Base-by-base conservation (phyloP, 2,329 filamentous ascomycete genomes). In the Metarhizium sp. region DNA sequence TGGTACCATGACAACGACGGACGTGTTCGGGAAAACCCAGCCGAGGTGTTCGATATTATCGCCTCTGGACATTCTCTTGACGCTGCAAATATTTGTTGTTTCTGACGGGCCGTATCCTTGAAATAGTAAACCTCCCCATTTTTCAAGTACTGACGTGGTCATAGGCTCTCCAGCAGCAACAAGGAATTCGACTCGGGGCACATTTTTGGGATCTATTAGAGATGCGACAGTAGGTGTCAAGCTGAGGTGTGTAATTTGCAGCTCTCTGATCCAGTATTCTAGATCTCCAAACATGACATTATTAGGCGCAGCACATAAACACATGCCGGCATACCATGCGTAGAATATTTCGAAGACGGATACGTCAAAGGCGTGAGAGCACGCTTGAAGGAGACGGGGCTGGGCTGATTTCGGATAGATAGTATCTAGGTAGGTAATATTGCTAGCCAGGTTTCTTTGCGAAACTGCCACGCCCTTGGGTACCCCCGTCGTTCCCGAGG, bases 301-400 rank as follows among this genome's bases (percentile, higher is more conserved):
- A 61, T 92, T 91, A 0, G 76, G 80, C 0, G 84, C 86, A 2
- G 87, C 82, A 64, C 88, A 95, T 13, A 96, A 75, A 58, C 86
- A 87, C 75, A 92, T 89, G 4, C 90, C 90, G 38, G 78, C 78
- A 50, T 81, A 80, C 87, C 90, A 95, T 0, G 90, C 77, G 62
- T 90, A 95, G 67, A 95, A 92, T 14, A 95, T 92, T 64, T 95
- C 91, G 65, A 95, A 95, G 0, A 95, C 87, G 0, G 90, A 95
- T 2, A 95, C 85, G 64, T 95, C 89, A 64, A 95, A 95, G 0
- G 86, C 87, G 64, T 91, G 88, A 0, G 89, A 92, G 64, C 88
- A 95, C 2, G 88, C 83, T 68, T 95, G 91, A 0, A 96, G 74
- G 36, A 95, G 74, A n/a, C 84, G 79, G 1, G 84, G 80, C 1